Evolutionary conservation across 345 rosid species (phyloP).

Genomic region (Cochlearia excelsa): DNA sequence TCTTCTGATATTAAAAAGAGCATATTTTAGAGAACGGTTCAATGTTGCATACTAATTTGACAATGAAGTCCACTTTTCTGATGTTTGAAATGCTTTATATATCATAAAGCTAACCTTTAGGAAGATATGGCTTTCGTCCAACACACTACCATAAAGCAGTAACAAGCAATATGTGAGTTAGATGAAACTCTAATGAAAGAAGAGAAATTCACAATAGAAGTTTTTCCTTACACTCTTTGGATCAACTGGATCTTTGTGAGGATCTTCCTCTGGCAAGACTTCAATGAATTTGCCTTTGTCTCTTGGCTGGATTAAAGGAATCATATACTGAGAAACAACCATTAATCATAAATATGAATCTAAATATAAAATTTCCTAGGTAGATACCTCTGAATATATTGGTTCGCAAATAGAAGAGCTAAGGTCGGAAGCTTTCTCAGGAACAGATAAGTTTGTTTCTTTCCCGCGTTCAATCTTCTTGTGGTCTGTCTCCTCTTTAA

Average conservation of each 20-base stretch:
- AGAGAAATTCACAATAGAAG: background rate
- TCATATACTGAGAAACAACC: background rate
- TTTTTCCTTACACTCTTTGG: slow-evolving; percentile 40
- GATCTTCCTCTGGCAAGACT: slow-evolving; percentile 38
- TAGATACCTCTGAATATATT: slow-evolving; percentile 42
- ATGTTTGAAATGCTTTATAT: slow-evolving; percentile 20
- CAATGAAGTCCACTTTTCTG: slow-evolving; percentile 12
- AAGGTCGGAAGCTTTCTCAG: slow-evolving; percentile 19
- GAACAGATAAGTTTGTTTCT: slow-evolving; percentile 22
- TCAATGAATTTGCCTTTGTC: slow-evolving; percentile 27
- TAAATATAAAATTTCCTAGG: slow-evolving; percentile 17
- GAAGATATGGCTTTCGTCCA: slow-evolving; percentile 36
- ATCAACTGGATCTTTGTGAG: slow-evolving; percentile 34
- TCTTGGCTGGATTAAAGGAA: slow-evolving; percentile 29
- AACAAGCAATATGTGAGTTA: slow-evolving; percentile 9
- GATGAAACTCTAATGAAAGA: slow-evolving; percentile 6
- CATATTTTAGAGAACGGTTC: background rate
- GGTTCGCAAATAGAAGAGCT: slow-evolving; percentile 24
- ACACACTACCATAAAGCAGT: slow-evolving; percentile 47
- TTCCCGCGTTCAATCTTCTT: background rate
- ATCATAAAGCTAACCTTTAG: slow-evolving; percentile 46
- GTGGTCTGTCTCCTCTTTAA: slow-evolving; percentile 13
- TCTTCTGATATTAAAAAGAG: slow-evolving; percentile 5
- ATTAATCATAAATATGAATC: slow-evolving; percentile 11
- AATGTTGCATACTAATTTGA: background rate